These are phyloP conservation scores for Sedum album DNA, from an alignment of 164 flowering plant species.

Conservation along the genomic window DNA sequence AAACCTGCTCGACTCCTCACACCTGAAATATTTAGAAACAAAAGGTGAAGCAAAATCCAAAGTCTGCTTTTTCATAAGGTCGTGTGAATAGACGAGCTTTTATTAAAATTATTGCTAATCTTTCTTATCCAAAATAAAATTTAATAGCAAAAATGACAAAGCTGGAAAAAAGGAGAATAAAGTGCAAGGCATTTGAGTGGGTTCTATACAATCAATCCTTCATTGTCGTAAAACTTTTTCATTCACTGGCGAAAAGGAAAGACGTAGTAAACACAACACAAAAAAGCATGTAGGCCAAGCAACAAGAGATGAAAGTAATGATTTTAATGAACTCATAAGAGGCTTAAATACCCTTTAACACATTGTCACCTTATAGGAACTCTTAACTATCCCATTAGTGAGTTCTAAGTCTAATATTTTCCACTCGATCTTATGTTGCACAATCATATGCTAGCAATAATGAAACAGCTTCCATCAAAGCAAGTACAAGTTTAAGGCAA, in stretches of 20 bases:
- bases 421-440: neutral
- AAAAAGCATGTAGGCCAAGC: neutral
- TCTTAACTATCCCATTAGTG: neutral
- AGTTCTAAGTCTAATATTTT: neutral
- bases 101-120: neutral
- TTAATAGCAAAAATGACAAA: neutral
- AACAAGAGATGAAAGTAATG: neutral
- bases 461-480: neutral
- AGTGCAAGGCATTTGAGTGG: slow-evolving; percentile 3
- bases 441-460: neutral
- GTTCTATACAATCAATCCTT: neutral
- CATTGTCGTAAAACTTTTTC: neutral
- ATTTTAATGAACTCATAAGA: neutral
- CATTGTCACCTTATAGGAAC: neutral
- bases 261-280: neutral
- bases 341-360: neutral
- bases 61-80: neutral
- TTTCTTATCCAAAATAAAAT: neutral
- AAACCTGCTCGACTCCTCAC: neutral
- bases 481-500: neutral
- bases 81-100: neutral
- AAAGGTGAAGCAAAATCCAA: neutral
- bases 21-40: neutral
- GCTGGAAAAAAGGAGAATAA: slow-evolving; percentile 4
- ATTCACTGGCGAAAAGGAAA: neutral